These are phyloP conservation scores for Lepidium africanum DNA, from an alignment of 345 rosid species.

Conservation along the genomic window DNA sequence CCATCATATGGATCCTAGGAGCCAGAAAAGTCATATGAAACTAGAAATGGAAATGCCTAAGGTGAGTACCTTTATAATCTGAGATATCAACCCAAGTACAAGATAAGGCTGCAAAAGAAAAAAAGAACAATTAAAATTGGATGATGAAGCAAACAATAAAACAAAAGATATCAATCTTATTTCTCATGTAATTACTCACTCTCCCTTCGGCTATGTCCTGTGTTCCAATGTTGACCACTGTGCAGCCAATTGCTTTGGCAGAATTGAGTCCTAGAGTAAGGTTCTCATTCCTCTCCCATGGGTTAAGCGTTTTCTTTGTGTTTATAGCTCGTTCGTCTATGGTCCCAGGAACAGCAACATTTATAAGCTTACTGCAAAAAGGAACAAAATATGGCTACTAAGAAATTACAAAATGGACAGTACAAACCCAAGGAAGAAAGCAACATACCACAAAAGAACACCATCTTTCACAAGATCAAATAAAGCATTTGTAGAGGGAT, in stretches of 20 bases:
- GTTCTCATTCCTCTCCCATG: constrained; percentile 99
- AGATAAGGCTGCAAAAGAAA: constrained; percentile 69
- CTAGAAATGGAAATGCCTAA: not conserved
- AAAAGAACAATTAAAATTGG: not conserved
- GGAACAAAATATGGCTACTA: constrained; percentile 13
- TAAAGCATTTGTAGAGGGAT: constrained; percentile 67
- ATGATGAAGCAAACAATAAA: constrained; percentile 5
- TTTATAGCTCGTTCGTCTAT: constrained; percentile 98
- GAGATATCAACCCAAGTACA: constrained; percentile 92
- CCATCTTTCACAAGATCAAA: constrained; percentile 89
- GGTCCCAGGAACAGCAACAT: constrained; percentile 95
- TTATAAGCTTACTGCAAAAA: constrained; percentile 86
- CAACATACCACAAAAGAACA: constrained; percentile 80
- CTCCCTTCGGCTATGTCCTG: constrained; percentile 94
- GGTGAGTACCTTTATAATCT: constrained; percentile 76
- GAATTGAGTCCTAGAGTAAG: constrained; percentile 97
- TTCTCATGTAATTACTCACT: constrained; percentile 41
- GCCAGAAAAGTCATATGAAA: not conserved
- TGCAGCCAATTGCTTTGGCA: constrained; percentile 98
- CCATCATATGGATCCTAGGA: not conserved
- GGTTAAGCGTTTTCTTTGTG: constrained; percentile 70
- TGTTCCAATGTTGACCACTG: constrained; percentile 92
- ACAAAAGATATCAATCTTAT: not conserved
- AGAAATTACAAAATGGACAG: not conserved
- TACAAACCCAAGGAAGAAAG: not conserved